phyloP scores from a whole-genome alignment of 129 eudicot species.

The Pittosporum tobira region DNA sequence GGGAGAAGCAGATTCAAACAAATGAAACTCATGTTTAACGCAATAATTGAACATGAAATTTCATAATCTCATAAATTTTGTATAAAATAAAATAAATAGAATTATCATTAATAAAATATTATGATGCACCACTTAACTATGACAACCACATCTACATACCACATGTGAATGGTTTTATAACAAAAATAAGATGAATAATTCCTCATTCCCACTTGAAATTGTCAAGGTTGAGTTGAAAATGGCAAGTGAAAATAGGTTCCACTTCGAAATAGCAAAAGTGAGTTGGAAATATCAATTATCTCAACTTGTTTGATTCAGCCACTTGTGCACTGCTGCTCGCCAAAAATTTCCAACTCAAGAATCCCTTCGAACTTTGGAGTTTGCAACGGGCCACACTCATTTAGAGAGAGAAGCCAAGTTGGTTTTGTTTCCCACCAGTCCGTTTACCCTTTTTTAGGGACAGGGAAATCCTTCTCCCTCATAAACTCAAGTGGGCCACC shows the following conservation, averaged over 20 bases:
- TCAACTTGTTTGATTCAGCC: neutral
- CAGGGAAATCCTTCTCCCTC: constrained; percentile 10
- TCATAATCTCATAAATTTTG: too few relatives aligned
- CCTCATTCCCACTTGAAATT: neutral
- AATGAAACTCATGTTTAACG: too few relatives aligned
- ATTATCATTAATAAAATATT: too few relatives aligned
- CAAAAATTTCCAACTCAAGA: constrained; percentile 4
- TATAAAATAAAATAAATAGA: too few relatives aligned
- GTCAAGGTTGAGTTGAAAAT: neutral
- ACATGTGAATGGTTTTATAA: too few relatives aligned
- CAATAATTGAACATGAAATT: too few relatives aligned
- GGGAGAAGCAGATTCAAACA: too few relatives aligned
- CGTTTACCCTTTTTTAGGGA: constrained; percentile 1
- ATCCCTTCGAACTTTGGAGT: constrained; percentile 1
- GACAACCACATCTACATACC: too few relatives aligned
- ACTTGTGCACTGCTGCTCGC: neutral
- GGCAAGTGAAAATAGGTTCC: neutral
- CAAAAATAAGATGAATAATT: too few relatives aligned
- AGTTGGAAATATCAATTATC: too few relatives aligned
- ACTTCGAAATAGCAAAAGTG: too few relatives aligned
- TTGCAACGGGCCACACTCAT: neutral
- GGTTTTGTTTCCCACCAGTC: constrained; percentile 10
- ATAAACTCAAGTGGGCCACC: constrained; percentile 12
- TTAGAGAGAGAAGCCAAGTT: neutral
- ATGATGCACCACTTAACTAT: too few relatives aligned